A percentile compares a stretch with the other conserved stretches of the same genome.
phyloP scores from a whole-genome alignment of 2,329 filamentous ascomycete genomes.

The Monosporascus sp. region DNA sequence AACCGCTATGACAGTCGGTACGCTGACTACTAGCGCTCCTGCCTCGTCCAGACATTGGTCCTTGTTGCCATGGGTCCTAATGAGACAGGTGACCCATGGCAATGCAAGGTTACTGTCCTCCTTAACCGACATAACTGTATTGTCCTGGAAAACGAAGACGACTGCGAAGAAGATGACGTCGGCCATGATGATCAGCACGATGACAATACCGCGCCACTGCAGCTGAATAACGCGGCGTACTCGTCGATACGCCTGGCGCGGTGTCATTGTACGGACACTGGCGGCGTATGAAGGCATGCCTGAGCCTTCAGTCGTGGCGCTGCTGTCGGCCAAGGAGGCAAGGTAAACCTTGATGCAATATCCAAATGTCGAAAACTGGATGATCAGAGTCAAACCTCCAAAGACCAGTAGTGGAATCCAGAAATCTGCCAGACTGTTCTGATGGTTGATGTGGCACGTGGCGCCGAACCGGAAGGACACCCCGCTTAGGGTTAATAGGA shows the following conservation, averaged over 20 bases:
- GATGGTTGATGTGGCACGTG: slow-evolving; percentile 91
- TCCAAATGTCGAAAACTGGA: slow-evolving; percentile 64
- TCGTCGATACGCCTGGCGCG: slow-evolving; percentile 81
- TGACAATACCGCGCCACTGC: slow-evolving; percentile 89
- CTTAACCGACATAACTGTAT: slow-evolving; percentile 56
- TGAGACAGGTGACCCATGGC: slow-evolving; percentile 72
- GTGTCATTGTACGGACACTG: slow-evolving; percentile 72
- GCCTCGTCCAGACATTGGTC: slow-evolving; percentile 60
- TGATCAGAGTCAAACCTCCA: slow-evolving; percentile 56
- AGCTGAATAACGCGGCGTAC: slow-evolving; percentile 81
- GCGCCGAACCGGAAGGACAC: slow-evolving; percentile 91
- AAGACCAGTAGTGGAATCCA: slow-evolving; percentile 80
- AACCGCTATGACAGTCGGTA: slow-evolving; percentile 74
- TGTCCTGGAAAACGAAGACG: slow-evolving; percentile 84
- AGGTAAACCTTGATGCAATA: slow-evolving; percentile 97
- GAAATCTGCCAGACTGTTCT: slow-evolving; percentile 74
- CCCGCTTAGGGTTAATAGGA: slow-evolving; percentile 79
- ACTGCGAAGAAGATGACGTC: slow-evolving; percentile 94
- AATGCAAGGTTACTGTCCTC: slow-evolving; percentile 48
- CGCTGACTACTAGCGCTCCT: slow-evolving; percentile 59
- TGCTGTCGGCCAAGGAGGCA: slow-evolving; percentile 70
- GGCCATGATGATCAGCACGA: slow-evolving; percentile 82
- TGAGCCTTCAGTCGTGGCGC: slow-evolving; percentile 65
- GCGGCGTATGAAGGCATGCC: slow-evolving; percentile 68
- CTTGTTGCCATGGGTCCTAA: slow-evolving; percentile 52